A percentile compares a stretch with the other conserved stretches of the same genome.
Evolutionary conservation across 352 stramenopile genomes (phyloP).

Genomic region (Phytopythium delawarense): DNA sequence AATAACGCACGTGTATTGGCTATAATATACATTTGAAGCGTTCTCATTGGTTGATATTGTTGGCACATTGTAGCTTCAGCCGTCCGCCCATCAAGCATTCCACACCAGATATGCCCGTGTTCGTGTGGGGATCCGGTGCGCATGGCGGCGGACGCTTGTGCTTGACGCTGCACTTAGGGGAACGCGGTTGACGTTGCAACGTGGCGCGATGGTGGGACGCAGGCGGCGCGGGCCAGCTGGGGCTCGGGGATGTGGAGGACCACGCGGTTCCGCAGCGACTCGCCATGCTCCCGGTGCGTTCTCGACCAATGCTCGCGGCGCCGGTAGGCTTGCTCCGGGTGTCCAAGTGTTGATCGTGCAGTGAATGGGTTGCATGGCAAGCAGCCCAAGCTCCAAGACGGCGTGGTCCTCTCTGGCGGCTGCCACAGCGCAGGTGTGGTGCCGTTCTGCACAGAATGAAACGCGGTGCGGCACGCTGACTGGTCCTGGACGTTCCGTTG

Average conservation of each 20-base stretch:
- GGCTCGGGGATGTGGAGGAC: conserved; percentile 47
- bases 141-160: background rate
- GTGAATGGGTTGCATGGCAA: background rate
- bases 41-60: conserved; percentile 13
- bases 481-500: background rate
- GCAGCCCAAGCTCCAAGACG: conserved; percentile 21
- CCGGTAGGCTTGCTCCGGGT: too few relatives aligned
- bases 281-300: conserved; percentile 10
- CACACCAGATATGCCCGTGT: conserved; percentile 4
- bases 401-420: conserved; percentile 48
- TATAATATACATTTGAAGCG: background rate
- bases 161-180: background rate
- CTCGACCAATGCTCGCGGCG: background rate
- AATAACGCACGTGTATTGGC: conserved; percentile 7
- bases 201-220: background rate
- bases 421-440: conserved; percentile 65
- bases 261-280: conserved; percentile 53
- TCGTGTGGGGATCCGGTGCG: conserved; percentile 65
- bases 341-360: background rate
- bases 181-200: background rate
- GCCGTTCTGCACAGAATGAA: background rate
- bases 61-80: conserved; percentile 8
- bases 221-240: conserved; percentile 68
- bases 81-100: background rate
- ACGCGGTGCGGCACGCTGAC: background rate